A percentile compares a stretch with the other conserved stretches of the same genome.
Evolutionary conservation across 2,329 filamentous ascomycete species (phyloP).

Genomic region (Nemania sp.): DNA sequence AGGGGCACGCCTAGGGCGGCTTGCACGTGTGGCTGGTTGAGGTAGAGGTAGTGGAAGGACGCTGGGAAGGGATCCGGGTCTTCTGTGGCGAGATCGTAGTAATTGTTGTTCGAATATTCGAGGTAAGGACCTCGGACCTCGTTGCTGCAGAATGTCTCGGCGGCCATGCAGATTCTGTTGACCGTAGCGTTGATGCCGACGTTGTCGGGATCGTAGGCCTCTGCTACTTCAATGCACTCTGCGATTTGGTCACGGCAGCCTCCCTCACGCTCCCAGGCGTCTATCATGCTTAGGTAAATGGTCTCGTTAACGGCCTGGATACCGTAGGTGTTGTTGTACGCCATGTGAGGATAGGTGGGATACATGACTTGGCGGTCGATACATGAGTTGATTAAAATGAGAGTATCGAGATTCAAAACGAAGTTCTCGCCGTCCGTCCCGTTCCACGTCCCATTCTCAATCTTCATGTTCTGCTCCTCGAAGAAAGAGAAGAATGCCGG

Average conservation of each 20-base stretch:
- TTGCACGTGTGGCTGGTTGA: conserved; percentile 69
- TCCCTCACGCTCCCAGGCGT: conserved; percentile 48
- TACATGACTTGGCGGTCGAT: conserved; percentile 61
- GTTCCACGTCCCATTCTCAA: conserved; percentile 49
- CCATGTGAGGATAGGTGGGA: conserved; percentile 58
- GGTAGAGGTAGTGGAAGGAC: conserved; percentile 65
- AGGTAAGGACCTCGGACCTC: conserved; percentile 45
- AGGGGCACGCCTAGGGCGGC: conserved; percentile 68
- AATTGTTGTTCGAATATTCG: conserved; percentile 57
- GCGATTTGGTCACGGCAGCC: conserved; percentile 67
- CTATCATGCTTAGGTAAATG: conserved; percentile 48
- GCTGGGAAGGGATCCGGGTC: conserved; percentile 64
- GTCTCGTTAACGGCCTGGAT: conserved; percentile 49
- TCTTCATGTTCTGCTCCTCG: conserved; percentile 51
- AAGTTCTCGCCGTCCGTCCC: conserved; percentile 47
- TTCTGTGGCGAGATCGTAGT: conserved; percentile 68
- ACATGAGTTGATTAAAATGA: conserved; percentile 69
- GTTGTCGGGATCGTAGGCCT: conserved; percentile 62
- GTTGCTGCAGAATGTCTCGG: conserved; percentile 46
- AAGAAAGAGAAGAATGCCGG: conserved; percentile 50
- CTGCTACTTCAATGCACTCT: conserved; percentile 61
- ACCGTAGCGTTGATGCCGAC: conserved; percentile 58
- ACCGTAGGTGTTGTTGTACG: conserved; percentile 57
- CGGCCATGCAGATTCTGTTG: conserved; percentile 56
- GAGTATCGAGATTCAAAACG: conserved; percentile 52